Conservation (phyloP, 164 flowering plant genomes). For the Piper betle region DNA sequence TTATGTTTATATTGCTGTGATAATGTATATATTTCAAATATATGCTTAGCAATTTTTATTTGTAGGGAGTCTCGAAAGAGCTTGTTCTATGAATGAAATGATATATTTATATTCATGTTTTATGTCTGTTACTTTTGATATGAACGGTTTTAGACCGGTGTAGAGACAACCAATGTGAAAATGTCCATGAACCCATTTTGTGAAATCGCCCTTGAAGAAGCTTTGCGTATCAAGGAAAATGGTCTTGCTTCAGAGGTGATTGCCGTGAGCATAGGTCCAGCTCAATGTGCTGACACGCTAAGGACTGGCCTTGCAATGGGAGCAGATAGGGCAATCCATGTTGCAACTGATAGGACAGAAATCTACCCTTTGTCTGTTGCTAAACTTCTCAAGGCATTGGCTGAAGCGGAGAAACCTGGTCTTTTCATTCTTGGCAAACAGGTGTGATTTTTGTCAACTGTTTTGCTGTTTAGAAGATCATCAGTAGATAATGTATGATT, state of each 20-base stretch:
- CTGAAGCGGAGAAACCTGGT: slow-evolving; percentile 67
- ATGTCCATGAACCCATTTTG: slow-evolving; percentile 99
- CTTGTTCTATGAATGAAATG: too few relatives aligned
- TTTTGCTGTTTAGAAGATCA: neutral
- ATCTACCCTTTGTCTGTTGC: slow-evolving; percentile 68
- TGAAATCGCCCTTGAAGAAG: slow-evolving; percentile 92
- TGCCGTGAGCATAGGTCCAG: slow-evolving; percentile 79
- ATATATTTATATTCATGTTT: neutral
- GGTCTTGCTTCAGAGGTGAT: slow-evolving; percentile 85
- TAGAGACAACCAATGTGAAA: slow-evolving; percentile 78
- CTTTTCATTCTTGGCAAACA: slow-evolving; percentile 83
- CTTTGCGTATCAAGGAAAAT: slow-evolving; percentile 63
- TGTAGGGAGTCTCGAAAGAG: too few relatives aligned
- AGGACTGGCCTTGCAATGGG: slow-evolving; percentile 96
- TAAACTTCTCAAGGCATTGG: slow-evolving; percentile 67
- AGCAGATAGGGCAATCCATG: slow-evolving; percentile 89
- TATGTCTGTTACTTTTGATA: neutral
- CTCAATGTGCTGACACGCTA: slow-evolving; percentile 75
- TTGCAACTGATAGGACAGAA: slow-evolving; percentile 22
- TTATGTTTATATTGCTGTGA: too few relatives aligned
- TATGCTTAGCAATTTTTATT: too few relatives aligned
- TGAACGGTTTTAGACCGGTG: slow-evolving; percentile 41
- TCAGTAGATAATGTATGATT: too few relatives aligned
- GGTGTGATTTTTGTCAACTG: slow-evolving; percentile 25
- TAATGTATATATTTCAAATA: too few relatives aligned